phyloP scores from a whole-genome alignment of 1,139 yeast species.

The Pichia sp. region DNA sequence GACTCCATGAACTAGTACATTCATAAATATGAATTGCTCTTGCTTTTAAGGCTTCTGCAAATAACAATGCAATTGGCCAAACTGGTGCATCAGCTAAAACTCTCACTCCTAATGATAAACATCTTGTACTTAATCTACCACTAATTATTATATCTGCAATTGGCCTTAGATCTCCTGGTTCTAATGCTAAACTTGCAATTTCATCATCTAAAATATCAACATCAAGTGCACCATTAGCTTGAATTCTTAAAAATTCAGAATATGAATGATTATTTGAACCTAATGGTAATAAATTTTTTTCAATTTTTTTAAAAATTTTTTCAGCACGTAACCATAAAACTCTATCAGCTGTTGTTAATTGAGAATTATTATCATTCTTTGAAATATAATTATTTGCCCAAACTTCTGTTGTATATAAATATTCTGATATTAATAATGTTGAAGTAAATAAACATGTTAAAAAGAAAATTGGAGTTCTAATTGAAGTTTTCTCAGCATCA shows the following conservation, averaged over 20 bases:
- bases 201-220: conserved; percentile 41
- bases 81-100: conserved; percentile 76
- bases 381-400: conserved; percentile 35
- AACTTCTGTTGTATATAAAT: conserved; percentile 48
- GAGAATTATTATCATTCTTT: conserved; percentile 14
- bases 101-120: conserved; percentile 61
- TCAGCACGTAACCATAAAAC: conserved; percentile 49
- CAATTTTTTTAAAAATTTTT: conserved; percentile 48
- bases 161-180: conserved; percentile 36
- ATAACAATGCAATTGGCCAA: conserved; percentile 72
- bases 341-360: conserved; percentile 39
- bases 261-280: conserved; percentile 42
- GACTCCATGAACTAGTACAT: conserved; percentile 11
- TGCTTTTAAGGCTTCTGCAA: conserved; percentile 69
- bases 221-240: conserved; percentile 51
- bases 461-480: conserved; percentile 69
- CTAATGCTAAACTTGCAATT: conserved; percentile 36
- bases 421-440: conserved; percentile 54
- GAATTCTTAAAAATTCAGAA: conserved; percentile 49
- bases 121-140: conserved; percentile 49
- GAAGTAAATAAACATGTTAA: conserved; percentile 63
- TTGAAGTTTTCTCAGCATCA: conserved; percentile 57
- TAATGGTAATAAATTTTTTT: conserved; percentile 41
- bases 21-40: conserved; percentile 43
- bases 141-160: conserved; percentile 39